Base-by-base conservation (phyloP, 2,329 filamentous ascomycete species). In the Xylariales sp. region DNA sequence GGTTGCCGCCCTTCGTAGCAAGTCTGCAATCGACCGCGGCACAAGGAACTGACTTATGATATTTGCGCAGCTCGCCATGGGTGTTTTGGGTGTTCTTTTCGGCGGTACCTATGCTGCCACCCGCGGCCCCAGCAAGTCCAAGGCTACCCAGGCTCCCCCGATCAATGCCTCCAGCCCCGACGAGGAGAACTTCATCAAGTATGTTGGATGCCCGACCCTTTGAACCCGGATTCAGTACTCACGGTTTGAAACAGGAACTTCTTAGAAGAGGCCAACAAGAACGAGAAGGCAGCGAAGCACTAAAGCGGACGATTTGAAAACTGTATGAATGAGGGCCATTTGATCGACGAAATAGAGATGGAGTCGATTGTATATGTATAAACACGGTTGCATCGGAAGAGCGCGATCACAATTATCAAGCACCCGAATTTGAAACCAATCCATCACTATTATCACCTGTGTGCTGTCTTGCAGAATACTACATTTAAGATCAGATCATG, bases 121-220 rank as follows among this genome's bases (percentile, higher is more conserved):
- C 40, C 59, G 63, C 33, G 69, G 75, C 43, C 59, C 66, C 56
- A 67, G 66, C 60, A 67, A 64, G 58, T 55, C 56, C 49, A 56
- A 56, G 50, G 5, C 37, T 21, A 50, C 59, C 33, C 65, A 69
- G 42, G 59, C 70, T 34, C 76, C 76, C 46, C 76, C 76, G 35
- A 76, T 81, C 67, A 79, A 80, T 60, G 76, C 76, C 43, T 70
- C 73, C 37, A 77, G 69, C 64, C 67, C 74, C 53, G 76, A 79
- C 56, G 76, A 81, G 67, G 74, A 71, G 60, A 74, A 79, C 58
- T 81, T 81, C 63, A 78, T 81, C 69, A 77, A 79, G 76, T 80
- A 61, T 66, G 72, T 55, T 37, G 30, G 33, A 40, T 40, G 33
- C 40, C 32, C 37, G 40, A 39, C 38, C 41, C 37, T n/a, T 35